Evolutionary conservation across 192 early-diverging fungal species (phyloP).

Genomic region (Gryganskiella cystojenkinii): DNA sequence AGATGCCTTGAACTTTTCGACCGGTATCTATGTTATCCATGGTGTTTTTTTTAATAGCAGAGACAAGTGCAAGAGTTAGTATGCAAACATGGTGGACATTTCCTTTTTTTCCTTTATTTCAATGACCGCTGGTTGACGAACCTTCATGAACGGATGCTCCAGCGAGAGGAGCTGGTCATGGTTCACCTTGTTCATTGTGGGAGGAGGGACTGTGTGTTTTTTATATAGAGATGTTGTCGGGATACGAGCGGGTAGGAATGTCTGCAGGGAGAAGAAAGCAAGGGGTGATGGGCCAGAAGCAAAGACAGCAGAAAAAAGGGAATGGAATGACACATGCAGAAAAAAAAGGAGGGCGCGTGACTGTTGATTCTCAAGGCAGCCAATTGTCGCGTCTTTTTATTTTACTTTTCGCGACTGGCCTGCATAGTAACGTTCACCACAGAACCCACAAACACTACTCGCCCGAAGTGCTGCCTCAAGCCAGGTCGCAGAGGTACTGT

Average conservation of each 20-base stretch:
- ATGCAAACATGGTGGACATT: constrained; percentile 40
- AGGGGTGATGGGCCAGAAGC: no score
- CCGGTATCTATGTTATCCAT: constrained; percentile 48
- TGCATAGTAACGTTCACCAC: constrained; percentile 33
- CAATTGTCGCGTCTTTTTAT: not conserved
- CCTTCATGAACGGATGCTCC: constrained; percentile 96
- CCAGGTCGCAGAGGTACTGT: constrained; percentile 11
- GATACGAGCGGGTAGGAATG: not conserved
- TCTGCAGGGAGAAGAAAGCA: constrained; percentile 2
- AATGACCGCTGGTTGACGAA: constrained; percentile 29
- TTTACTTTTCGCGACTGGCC: constrained; percentile 5
- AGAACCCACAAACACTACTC: constrained; percentile 20
- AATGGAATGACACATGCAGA: not conserved
- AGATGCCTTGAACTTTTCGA: constrained; percentile 49
- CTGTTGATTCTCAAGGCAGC: not conserved
- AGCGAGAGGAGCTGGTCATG: constrained; percentile 86
- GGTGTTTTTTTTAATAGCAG: no score
- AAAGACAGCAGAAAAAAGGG: not conserved
- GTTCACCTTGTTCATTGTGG: constrained; percentile 76
- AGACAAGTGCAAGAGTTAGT: constrained; percentile 69
- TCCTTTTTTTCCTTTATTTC: constrained; percentile 12
- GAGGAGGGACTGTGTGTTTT: no score
- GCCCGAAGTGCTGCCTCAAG: constrained; percentile 11
- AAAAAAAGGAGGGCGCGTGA: constrained; percentile 10
- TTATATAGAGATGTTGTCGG: not conserved